Evolutionary conservation across 1,284 basidiomycete species (phyloP).

Genomic region (Farysia itapuensis): DNA sequence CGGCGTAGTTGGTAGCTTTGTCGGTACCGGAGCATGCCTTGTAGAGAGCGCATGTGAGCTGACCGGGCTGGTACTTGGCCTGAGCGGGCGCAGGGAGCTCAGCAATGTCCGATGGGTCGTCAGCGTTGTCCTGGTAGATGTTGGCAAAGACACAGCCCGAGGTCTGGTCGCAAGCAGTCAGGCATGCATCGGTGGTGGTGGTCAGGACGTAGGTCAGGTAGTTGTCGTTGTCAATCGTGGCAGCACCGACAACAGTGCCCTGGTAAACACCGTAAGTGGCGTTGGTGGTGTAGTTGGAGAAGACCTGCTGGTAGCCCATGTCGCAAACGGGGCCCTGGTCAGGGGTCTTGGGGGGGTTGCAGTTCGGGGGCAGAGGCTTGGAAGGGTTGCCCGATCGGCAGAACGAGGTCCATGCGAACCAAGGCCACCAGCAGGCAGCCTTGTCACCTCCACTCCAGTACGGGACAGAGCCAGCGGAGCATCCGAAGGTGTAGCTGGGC

Average conservation of each 20-base stretch:
- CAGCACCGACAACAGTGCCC: slow-evolving; percentile 25
- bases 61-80: slow-evolving; percentile 21
- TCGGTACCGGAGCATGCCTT: slow-evolving; percentile 14
- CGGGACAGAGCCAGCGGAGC: slow-evolving; percentile 3
- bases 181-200: slow-evolving; percentile 11
- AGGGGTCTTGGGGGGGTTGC: not conserved
- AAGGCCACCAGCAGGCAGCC: slow-evolving; percentile 3
- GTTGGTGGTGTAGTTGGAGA: slow-evolving; percentile 19
- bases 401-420: slow-evolving; percentile 3
- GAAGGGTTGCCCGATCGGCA: slow-evolving; percentile 20
- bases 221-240: slow-evolving; percentile 29
- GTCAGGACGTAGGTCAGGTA: slow-evolving; percentile 37
- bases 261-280: slow-evolving; percentile 17
- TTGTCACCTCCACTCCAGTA: slow-evolving; percentile 24
- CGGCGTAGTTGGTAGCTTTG: slow-evolving; percentile 31
- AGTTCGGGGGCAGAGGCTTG: slow-evolving; percentile 4
- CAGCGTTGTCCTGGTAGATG: slow-evolving; percentile 34
- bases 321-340: slow-evolving; percentile 5
- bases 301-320: slow-evolving; percentile 11
- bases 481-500: slow-evolving; percentile 7
- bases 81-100: slow-evolving; percentile 16
- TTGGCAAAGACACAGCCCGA: slow-evolving; percentile 30
- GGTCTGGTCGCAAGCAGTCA: slow-evolving; percentile 15
- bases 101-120: slow-evolving; percentile 1
- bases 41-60: slow-evolving; percentile 39